Evolutionary conservation across 2,329 filamentous ascomycete genomes (phyloP).

Genomic region (Hypomyces perniciosus): DNA sequence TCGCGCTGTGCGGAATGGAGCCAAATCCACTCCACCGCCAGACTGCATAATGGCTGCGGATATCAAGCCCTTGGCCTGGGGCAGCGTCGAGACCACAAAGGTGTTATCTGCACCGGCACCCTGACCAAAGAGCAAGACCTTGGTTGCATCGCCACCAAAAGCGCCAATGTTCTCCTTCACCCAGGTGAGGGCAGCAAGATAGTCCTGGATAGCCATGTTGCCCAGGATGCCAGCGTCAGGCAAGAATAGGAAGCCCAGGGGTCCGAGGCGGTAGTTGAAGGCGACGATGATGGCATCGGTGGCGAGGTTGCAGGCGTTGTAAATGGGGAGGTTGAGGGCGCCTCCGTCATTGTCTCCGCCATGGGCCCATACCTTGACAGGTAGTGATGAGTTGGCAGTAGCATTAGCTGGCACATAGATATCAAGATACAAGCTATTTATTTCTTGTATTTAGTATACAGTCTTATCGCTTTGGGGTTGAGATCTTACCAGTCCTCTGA

Average conservation of each 20-base stretch:
- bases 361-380: conserved; percentile 16
- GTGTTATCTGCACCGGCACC: conserved; percentile 14
- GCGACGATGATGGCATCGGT: conserved; percentile 32
- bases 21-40: conserved; percentile 13
- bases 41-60: conserved; percentile 13
- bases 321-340: conserved; percentile 11
- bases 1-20: conserved; percentile 5
- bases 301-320: conserved; percentile 18
- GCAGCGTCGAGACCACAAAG: conserved; percentile 11
- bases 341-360: conserved; percentile 13
- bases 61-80: conserved; percentile 9
- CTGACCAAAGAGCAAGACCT: conserved; percentile 29
- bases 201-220: conserved; percentile 13
- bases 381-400: conserved; percentile 1
- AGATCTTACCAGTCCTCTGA: conserved; percentile 16
- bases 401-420: conserved; percentile 14
- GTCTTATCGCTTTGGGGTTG: background rate
- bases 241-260: conserved; percentile 28
- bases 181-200: conserved; percentile 40
- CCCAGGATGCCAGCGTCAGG: conserved; percentile 15
- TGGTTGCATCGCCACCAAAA: conserved; percentile 37
- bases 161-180: conserved; percentile 37
- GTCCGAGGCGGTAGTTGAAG: conserved; percentile 33
- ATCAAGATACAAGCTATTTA: conserved; percentile 13
- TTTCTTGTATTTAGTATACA: background rate